phyloP scores from a whole-genome alignment of 306 rosid genomes.

The Parietaria judaica region DNA sequence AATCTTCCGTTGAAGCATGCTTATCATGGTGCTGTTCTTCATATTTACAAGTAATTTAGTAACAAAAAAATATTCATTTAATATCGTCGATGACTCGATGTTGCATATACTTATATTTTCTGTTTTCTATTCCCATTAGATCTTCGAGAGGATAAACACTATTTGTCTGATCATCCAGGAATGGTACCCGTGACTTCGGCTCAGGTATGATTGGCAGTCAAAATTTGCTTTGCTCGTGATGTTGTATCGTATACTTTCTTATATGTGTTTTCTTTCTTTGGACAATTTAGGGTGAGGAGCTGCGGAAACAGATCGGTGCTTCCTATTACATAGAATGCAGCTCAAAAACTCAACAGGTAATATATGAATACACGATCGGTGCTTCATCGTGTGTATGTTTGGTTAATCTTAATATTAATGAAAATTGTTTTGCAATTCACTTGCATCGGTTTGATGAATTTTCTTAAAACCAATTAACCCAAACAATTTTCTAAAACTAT shows the following conservation, averaged over 20 bases:
- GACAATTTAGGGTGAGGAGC: slow-evolving; percentile 80
- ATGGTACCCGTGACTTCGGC: slow-evolving; percentile 70
- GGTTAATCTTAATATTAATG: too few relatives aligned
- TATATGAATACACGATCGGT: not conserved
- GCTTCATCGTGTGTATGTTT: too few relatives aligned
- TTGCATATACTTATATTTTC: slow-evolving; percentile 7
- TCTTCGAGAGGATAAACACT: slow-evolving; percentile 85
- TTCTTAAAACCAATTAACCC: too few relatives aligned
- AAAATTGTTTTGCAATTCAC: not conserved
- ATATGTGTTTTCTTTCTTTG: slow-evolving; percentile 14
- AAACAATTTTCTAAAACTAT: too few relatives aligned
- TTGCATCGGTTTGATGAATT: too few relatives aligned
- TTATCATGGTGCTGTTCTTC: too few relatives aligned
- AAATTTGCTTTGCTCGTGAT: slow-evolving; percentile 12
- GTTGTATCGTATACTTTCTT: slow-evolving; percentile 2
- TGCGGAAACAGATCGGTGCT: slow-evolving; percentile 79
- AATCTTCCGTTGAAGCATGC: too few relatives aligned
- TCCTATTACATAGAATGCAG: slow-evolving; percentile 78
- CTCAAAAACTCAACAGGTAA: slow-evolving; percentile 94
- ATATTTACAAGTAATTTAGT: too few relatives aligned
- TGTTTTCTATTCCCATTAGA: slow-evolving; percentile 37
- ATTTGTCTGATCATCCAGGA: slow-evolving; percentile 86
- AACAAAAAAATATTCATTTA: too few relatives aligned
- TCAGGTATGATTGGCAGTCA: slow-evolving; percentile 45
- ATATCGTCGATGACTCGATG: not conserved